phyloP scores from a whole-genome alignment of 2,329 filamentous ascomycete species.

The Pestalotiopsis sp. region DNA sequence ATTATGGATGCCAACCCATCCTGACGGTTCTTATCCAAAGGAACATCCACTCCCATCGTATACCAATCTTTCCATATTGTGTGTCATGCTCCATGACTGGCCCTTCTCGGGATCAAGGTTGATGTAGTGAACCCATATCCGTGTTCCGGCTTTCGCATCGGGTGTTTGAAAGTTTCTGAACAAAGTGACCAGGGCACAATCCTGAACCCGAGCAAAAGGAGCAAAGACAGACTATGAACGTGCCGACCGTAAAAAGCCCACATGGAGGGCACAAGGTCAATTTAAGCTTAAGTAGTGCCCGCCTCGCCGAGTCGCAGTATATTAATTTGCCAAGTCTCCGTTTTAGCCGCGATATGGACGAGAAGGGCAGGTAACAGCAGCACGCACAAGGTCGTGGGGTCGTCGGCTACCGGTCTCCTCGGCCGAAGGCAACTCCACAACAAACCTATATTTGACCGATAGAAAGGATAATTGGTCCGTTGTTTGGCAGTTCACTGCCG shows the following conservation, averaged over 20 bases:
- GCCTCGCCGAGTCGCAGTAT: not conserved
- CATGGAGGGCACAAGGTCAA: not conserved
- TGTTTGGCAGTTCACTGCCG: not conserved
- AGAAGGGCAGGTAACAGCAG: constrained; percentile 1
- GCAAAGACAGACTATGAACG: not conserved
- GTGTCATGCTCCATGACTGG: not conserved
- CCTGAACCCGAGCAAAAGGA: not conserved
- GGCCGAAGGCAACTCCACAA: not conserved
- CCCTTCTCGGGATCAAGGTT: no score
- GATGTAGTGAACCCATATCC: not conserved
- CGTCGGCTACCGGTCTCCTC: not conserved
- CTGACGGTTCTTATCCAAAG: not conserved
- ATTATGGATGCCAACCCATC: not conserved
- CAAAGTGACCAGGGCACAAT: not conserved
- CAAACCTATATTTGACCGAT: not conserved
- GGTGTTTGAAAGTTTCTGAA: not conserved
- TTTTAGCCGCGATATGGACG: constrained; percentile 4
- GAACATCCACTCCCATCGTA: not conserved
- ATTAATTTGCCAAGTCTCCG: not conserved
- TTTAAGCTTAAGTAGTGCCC: not conserved
- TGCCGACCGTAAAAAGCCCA: not conserved
- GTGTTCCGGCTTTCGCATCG: not conserved
- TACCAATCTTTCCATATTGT: not conserved
- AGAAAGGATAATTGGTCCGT: not conserved
- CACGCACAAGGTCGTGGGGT: not conserved